Percentiles rank a stretch among this genome's conserved stretches.
These are phyloP conservation scores for Phytophthora pseudosyringae DNA, from an alignment of 352 stramenopile species.

Conservation along the genomic window DNA sequence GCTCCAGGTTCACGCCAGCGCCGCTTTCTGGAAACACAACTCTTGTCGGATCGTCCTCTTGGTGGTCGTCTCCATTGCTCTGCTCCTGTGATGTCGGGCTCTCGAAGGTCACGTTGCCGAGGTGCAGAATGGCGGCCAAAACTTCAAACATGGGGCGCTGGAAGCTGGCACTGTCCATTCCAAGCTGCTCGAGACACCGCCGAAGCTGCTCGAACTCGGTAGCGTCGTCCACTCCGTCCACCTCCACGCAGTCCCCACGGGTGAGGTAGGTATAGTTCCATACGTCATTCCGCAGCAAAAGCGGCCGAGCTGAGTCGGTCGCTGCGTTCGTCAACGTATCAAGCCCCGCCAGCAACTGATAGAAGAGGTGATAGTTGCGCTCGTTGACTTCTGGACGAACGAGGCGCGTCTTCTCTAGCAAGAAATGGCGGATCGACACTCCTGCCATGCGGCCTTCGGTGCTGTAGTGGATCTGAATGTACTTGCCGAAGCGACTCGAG, in stretches of 20 bases:
- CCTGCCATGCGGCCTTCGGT: constrained; percentile 72
- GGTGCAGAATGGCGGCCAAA: constrained; percentile 70
- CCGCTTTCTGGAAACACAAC: constrained; percentile 63
- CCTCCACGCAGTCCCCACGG: constrained; percentile 75
- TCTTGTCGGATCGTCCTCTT: constrained; percentile 43
- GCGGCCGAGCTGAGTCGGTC: constrained; percentile 24
- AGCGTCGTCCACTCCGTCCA: constrained; percentile 76
- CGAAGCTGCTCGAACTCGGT: constrained; percentile 76
- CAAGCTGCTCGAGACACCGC: constrained; percentile 66
- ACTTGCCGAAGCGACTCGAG: constrained; percentile 92
- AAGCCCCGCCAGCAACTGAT: constrained; percentile 70
- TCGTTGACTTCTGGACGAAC: constrained; percentile 73
- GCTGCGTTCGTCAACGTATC: constrained; percentile 30
- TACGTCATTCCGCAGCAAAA: constrained; percentile 48
- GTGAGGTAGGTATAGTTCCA: constrained; percentile 83
- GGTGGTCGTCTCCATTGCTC: constrained; percentile 14
- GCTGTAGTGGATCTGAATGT: constrained; percentile 89
- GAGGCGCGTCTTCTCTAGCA: constrained; percentile 83
- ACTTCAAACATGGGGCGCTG: constrained; percentile 78
- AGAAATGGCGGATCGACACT: constrained; percentile 80
- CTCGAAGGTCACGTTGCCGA: constrained; percentile 77
- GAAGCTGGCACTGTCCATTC: constrained; percentile 68
- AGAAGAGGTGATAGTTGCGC: constrained; percentile 89
- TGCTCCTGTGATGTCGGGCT: constrained; percentile 15
- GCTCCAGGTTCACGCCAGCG: constrained; percentile 58